These are phyloP conservation scores for Collybia nuda DNA, from an alignment of 768 basidiomycete genomes.

Conservation along the genomic window DNA sequence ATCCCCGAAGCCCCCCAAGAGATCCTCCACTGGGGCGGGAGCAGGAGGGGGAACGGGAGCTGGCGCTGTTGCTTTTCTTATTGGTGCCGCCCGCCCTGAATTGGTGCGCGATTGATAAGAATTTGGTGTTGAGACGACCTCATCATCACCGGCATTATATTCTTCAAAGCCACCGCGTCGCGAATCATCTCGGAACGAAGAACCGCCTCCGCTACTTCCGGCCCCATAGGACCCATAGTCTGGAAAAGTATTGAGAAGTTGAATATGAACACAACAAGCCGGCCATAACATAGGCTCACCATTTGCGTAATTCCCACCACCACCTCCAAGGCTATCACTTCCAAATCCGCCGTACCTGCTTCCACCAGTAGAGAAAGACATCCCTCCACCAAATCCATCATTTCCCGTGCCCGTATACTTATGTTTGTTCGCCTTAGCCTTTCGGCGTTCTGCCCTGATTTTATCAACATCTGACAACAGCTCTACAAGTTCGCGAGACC, in stretches of 20 bases:
- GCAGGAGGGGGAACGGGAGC: slow-evolving; percentile 40
- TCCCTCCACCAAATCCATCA: slow-evolving; percentile 58
- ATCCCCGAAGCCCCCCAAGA: slow-evolving; percentile 78
- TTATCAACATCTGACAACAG: slow-evolving; percentile 88
- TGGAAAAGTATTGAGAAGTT: background rate
- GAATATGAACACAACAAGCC: slow-evolving; percentile 1
- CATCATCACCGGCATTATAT: slow-evolving; percentile 96
- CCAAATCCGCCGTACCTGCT: slow-evolving; percentile 53
- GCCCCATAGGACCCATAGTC: slow-evolving; percentile 19
- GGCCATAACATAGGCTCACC: slow-evolving; percentile 4
- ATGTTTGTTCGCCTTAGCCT: slow-evolving; percentile 86
- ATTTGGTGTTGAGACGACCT: slow-evolving; percentile 38
- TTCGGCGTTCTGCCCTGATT: slow-evolving; percentile 85
- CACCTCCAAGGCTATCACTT: slow-evolving; percentile 29
- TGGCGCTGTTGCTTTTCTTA: slow-evolving; percentile 36
- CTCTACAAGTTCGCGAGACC: slow-evolving; percentile 90
- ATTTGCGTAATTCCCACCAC: slow-evolving; percentile 24
- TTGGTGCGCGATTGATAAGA: slow-evolving; percentile 27
- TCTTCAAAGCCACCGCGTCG: slow-evolving; percentile 77
- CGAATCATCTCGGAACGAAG: slow-evolving; percentile 55
- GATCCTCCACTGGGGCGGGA: slow-evolving; percentile 53
- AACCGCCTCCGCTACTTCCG: slow-evolving; percentile 40
- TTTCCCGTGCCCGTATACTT: slow-evolving; percentile 90
- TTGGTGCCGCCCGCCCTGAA: slow-evolving; percentile 22
- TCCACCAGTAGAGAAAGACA: slow-evolving; percentile 52